Evolutionary conservation across 768 basidiomycete species (phyloP).

Genomic region (Melanogaster broomeanus): DNA sequence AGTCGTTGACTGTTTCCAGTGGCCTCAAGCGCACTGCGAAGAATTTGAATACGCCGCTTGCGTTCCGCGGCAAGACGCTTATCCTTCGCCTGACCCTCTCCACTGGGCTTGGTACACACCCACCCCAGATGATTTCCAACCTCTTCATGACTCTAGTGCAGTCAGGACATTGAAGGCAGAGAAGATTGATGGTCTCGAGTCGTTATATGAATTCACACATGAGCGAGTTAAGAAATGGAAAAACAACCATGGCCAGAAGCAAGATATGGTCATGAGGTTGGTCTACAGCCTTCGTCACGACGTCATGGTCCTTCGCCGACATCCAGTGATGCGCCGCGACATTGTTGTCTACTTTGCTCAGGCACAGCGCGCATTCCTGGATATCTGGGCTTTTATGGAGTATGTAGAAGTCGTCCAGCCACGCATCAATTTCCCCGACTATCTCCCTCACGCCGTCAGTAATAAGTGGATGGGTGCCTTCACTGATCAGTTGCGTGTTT

Average conservation of each 20-base stretch:
- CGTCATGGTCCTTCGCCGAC: neutral
- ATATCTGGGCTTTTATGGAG: conserved; percentile 4
- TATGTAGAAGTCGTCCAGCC: neutral
- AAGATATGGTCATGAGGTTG: neutral
- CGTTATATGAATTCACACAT: neutral
- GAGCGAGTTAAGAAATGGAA: neutral
- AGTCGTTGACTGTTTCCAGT: too few relatives aligned
- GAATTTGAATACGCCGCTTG: conserved; percentile 2
- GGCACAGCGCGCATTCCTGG: neutral
- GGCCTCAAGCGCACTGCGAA: neutral
- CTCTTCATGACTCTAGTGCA: neutral
- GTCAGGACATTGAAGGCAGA: neutral
- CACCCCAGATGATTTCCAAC: neutral
- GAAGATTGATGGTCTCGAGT: conserved; percentile 1
- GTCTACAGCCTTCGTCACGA: neutral
- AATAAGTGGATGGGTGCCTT: conserved; percentile 2
- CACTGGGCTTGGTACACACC: conserved; percentile 5
- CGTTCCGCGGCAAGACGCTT: neutral
- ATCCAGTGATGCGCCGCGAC: neutral
- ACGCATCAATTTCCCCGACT: neutral
- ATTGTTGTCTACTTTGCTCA: neutral
- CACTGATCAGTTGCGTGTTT: neutral
- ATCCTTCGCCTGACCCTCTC: conserved; percentile 1
- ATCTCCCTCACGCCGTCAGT: neutral
- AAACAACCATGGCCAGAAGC: neutral